Percentiles rank a stretch among this genome's conserved stretches.
Conservation (phyloP, 768 basidiomycete genomes). For the Macrolepiota dolichaula region DNA sequence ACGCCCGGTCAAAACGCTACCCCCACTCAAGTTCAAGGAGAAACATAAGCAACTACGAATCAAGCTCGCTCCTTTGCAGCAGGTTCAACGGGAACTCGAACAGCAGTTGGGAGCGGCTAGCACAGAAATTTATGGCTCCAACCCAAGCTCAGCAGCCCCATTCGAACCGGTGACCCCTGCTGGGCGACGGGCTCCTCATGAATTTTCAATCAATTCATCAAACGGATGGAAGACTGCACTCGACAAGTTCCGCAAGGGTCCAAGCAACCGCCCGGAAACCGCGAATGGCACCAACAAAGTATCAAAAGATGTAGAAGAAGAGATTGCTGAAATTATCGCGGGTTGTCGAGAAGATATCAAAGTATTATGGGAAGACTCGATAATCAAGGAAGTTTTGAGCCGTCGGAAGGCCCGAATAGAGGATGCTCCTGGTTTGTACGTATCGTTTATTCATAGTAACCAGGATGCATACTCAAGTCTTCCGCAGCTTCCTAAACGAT, state of each 20-base stretch:
- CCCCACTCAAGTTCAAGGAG: constrained; percentile 53
- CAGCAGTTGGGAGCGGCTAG: constrained; percentile 55
- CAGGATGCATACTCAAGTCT: constrained; percentile 10
- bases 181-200: constrained; percentile 31
- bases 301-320: constrained; percentile 45
- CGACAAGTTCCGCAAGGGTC: constrained; percentile 42
- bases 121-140: constrained; percentile 43
- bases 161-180: constrained; percentile 26
- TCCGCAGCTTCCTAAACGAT: constrained; percentile 64
- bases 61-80: constrained; percentile 54
- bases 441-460: constrained; percentile 14
- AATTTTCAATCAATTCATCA: constrained; percentile 58
- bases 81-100: constrained; percentile 60
- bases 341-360: constrained; percentile 66
- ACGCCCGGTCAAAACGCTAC: constrained; percentile 33
- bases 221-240: constrained; percentile 67
- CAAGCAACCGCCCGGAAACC: constrained; percentile 7
- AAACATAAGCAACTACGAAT: constrained; percentile 58
- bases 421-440: constrained; percentile 73
- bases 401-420: constrained; percentile 57
- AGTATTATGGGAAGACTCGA: constrained; percentile 62
- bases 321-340: constrained; percentile 54
- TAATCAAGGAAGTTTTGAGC: constrained; percentile 57
- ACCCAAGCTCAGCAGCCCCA: constrained; percentile 36
- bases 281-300: constrained; percentile 19